A percentile compares a stretch with the other conserved stretches of the same genome.
Evolutionary conservation across 1,284 basidiomycete species (phyloP).

Genomic region (Boletus smithii): DNA sequence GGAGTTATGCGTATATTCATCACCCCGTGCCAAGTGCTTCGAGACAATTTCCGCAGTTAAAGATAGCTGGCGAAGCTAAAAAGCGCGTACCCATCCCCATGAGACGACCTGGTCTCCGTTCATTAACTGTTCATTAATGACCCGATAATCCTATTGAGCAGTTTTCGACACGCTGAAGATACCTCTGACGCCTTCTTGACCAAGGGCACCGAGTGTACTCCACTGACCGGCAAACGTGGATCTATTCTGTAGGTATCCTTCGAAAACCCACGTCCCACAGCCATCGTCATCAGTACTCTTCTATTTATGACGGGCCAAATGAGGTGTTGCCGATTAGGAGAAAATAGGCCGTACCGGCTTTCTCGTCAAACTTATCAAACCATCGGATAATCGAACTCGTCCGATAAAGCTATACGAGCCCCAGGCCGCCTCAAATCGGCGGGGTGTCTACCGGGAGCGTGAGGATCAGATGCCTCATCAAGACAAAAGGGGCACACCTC

Average conservation of each 20-base stretch:
- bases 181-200: constrained; percentile 40
- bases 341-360: constrained; percentile 29
- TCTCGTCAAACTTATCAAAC: constrained; percentile 43
- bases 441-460: constrained; percentile 33
- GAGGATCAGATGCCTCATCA: constrained; percentile 20
- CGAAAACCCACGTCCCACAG: constrained; percentile 35
- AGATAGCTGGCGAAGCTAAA: constrained; percentile 9
- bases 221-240: constrained; percentile 31
- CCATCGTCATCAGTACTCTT: constrained; percentile 32
- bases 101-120: constrained; percentile 28
- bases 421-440: constrained; percentile 33
- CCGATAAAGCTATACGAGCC: constrained; percentile 43
- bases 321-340: not conserved
- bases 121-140: constrained; percentile 30
- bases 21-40: constrained; percentile 17
- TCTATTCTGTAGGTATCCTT: constrained; percentile 30
- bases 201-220: constrained; percentile 19
- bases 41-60: constrained; percentile 31
- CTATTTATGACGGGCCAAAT: constrained; percentile 13
- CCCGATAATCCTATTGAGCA: constrained; percentile 28
- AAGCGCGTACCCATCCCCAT: constrained; percentile 8
- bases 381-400: constrained; percentile 49
- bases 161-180: constrained; percentile 54
- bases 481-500: constrained; percentile 28
- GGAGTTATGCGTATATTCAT: constrained; percentile 11